phyloP scores from a whole-genome alignment of 2,329 filamentous ascomycete species.

The Ascochyta koolunga region DNA sequence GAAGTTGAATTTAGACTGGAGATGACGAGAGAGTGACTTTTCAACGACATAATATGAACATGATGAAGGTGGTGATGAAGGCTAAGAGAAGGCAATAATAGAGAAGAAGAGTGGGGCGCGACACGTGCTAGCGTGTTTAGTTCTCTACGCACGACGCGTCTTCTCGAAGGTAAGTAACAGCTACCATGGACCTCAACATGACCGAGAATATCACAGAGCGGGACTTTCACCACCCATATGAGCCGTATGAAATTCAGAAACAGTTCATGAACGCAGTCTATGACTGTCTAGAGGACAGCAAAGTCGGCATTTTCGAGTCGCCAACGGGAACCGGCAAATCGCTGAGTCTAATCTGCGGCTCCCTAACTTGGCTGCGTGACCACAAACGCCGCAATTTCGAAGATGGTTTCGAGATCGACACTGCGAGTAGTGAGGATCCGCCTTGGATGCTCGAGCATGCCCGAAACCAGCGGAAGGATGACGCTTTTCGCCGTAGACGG shows the following conservation, averaged over 20 bases:
- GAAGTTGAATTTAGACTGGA: background rate
- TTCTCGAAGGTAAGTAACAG: background rate
- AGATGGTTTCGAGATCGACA: conserved; percentile 56
- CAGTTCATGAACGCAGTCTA: conserved; percentile 89
- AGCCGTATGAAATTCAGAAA: conserved; percentile 84
- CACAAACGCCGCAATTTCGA: conserved; percentile 70
- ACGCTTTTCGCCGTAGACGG: conserved; percentile 69
- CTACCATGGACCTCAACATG: conserved; percentile 24
- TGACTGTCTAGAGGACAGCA: conserved; percentile 75
- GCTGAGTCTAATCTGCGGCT: conserved; percentile 85
- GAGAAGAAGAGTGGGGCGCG: background rate
- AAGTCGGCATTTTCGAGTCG: conserved; percentile 88
- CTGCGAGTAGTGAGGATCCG: conserved; percentile 70
- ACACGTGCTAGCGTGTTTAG: background rate
- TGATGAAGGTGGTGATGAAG: background rate
- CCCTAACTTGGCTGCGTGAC: conserved; percentile 87
- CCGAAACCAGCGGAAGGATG: conserved; percentile 69
- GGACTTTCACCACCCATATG: conserved; percentile 85
- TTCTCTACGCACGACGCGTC: background rate
- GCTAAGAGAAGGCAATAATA: background rate
- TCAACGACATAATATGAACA: background rate
- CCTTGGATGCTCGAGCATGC: conserved; percentile 85
- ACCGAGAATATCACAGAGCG: conserved; percentile 17
- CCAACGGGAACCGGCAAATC: conserved; percentile 96
- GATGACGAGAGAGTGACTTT: background rate